Base-by-base conservation (phyloP, 108 stramenopile species). In the Conticribra guillardii region DNA sequence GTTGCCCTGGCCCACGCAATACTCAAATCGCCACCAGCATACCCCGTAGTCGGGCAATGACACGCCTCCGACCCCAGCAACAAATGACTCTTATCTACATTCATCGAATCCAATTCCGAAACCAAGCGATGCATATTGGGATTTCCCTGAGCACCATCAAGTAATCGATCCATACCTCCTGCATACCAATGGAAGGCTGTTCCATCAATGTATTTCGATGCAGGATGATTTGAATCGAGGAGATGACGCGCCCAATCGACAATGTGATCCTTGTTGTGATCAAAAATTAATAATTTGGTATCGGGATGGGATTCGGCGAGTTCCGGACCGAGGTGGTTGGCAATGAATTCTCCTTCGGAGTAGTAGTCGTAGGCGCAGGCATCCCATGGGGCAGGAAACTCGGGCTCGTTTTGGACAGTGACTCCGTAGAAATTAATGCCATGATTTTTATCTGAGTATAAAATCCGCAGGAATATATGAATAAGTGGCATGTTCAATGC, bases 371-470 rank as follows among this genome's bases (percentile, higher is more conserved):
- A 97, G 31, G 83, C 66, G 74, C 98, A 98, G 1, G 98, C 98
- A 37, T 98, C 98, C 98, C 98, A 98, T 3, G 97, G 97, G n/a
- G 95, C 96, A 14, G 92, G 81, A 60, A 96, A 96, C 70, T 97
- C 96, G 8, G 98, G 96, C 74, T 98, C 98, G 60, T 98, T 98
- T 71, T 98, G 98, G 1, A 90, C 83, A 1, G 93, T 89, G 11
- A 97, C 78, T 26, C 81, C 93, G 69, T 66, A 91, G 22, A 97
- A 62, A 7, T 81, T 63, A 14, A 95, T 54, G 8, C 91, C 90
- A 24, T 82, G 75, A 30, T 82, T 70, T 21, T 67, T 53, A 66
- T 91, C 86, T 80, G n/a, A n/a, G n/a, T n/a, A 51, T 64, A 19
- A 23, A 2, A 2, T n/a, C n/a, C n/a, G n/a, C n/a, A 54, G 5